Conservation (phyloP, 805 yeast genomes). For the Jamesozyma jinghongensis region DNA sequence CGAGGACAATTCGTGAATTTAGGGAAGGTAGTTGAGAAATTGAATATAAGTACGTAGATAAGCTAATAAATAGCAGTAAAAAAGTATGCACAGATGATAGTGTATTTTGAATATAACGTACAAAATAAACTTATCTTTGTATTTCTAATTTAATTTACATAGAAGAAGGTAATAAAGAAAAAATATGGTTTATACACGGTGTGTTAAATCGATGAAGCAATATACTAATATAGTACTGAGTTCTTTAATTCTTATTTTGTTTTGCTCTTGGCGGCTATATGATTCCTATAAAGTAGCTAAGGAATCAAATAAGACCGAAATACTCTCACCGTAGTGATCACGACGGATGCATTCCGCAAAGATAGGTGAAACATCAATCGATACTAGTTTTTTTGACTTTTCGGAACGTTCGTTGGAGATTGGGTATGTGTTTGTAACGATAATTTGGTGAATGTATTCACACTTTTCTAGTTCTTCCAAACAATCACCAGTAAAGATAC, state of each 20-base stretch:
- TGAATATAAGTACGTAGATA: background rate
- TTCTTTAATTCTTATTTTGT: too few species aligned
- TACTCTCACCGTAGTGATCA: conserved; percentile 96
- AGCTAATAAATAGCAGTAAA: too few species aligned
- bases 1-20: background rate
- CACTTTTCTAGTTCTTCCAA: conserved; percentile 70
- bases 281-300: conserved; percentile 41
- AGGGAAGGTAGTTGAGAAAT: background rate
- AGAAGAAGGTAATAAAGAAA: too few species aligned
- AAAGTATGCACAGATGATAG: too few species aligned
- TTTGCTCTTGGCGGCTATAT: background rate
- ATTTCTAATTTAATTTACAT: too few species aligned
- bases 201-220: too few species aligned
- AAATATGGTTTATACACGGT: too few species aligned
- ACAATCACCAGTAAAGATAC: conserved; percentile 82
- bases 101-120: too few species aligned
- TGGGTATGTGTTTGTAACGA: conserved; percentile 95
- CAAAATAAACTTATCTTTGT: too few species aligned
- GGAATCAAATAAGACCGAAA: conserved; percentile 85
- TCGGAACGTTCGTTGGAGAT: conserved; percentile 53
- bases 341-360: conserved; percentile 98
- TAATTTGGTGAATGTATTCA: conserved; percentile 79
- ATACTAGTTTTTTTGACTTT: conserved; percentile 59
- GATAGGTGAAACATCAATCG: conserved; percentile 88
- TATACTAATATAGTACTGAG: too few species aligned